Evolutionary conservation across 1,139 yeast genomes (phyloP), one percentile per base, ranked within the genome.

Genomic region (Geotrichum australiense): DNA sequence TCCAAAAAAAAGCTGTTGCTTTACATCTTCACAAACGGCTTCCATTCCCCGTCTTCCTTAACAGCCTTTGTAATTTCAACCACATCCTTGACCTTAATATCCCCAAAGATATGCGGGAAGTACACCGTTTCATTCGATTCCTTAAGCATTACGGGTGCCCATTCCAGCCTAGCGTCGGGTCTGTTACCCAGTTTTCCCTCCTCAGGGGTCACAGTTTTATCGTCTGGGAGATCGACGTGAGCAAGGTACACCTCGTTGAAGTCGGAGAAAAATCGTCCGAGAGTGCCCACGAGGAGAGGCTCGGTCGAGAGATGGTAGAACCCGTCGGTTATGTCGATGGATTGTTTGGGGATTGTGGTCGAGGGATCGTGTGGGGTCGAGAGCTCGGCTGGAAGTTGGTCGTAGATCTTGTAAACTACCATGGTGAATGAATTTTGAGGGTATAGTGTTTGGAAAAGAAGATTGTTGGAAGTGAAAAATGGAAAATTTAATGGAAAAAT

Each of bases 61-160:
- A 47, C 45, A 32, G 56, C 45, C n/a, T 42, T 43, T 39, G 48
- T 47, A 22, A 47, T 42, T 18, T 49, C 46, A n/a, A 46, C 45
- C 18, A 57, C 46, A 40, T 57, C 59, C 23, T 51, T 52, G 34
- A 56, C 56, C 16, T 46, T 41, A 30, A 57, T 48, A 38, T 51
- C 54, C 2, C 62, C 61, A 43, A 56, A 57, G 12, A 57, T 45
- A 43, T 57, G 62, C 2, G 59, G 56, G 41, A 57, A 57, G 35
- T 39, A 34, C 3, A 37, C 36, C 2, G 35, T 39, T 10, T 22
- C 31, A 40, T 50, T 48, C 21, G 46, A 47, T 22, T 49, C 36
- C 20, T 59, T 50, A 12, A 53, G 47, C 12, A 47, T 51, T 15
- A 53, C 59, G 50, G 51, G 52, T 27, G 57, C 62, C 62, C 62